Conservation (phyloP, 345 rosid genomes). For the Pelargonium nanum region DNA sequence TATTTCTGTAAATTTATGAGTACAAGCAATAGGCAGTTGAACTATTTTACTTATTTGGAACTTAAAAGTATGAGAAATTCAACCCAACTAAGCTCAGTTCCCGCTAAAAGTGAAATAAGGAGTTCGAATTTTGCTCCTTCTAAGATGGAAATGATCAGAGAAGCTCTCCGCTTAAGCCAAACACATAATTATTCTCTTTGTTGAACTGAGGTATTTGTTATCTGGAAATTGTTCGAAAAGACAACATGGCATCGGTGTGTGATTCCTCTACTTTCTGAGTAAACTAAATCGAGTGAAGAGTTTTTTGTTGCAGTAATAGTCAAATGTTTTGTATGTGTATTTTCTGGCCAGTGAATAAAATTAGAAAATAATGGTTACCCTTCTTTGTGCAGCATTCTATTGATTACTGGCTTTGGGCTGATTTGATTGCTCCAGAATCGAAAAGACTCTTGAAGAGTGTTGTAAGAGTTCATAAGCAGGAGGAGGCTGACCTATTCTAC, state of each 20-base stretch:
- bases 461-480: slow-evolving; percentile 61
- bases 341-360: not conserved
- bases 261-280: not conserved
- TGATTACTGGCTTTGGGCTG: slow-evolving; percentile 98
- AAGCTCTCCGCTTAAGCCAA: not conserved
- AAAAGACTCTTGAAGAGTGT: slow-evolving; percentile 74
- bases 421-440: slow-evolving; percentile 65
- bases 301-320: not conserved
- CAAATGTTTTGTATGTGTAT: not conserved
- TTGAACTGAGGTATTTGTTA: not conserved
- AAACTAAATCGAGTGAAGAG: too few species aligned
- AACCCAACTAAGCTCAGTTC: too few species aligned
- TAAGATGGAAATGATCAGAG: not conserved
- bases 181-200: not conserved
- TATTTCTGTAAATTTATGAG: too few species aligned
- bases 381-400: slow-evolving; percentile 59
- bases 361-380: not conserved
- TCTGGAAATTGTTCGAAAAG: not conserved
- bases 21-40: too few species aligned
- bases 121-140: not conserved
- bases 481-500: slow-evolving; percentile 80
- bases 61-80: too few species aligned
- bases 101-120: not conserved
- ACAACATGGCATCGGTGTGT: too few species aligned
- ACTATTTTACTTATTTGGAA: too few species aligned